A percentile compares a stretch with the other conserved stretches of the same genome.
Conservation (phyloP, 2,329 filamentous ascomycete genomes). For the Aspergillus pseudotamarii region DNA sequence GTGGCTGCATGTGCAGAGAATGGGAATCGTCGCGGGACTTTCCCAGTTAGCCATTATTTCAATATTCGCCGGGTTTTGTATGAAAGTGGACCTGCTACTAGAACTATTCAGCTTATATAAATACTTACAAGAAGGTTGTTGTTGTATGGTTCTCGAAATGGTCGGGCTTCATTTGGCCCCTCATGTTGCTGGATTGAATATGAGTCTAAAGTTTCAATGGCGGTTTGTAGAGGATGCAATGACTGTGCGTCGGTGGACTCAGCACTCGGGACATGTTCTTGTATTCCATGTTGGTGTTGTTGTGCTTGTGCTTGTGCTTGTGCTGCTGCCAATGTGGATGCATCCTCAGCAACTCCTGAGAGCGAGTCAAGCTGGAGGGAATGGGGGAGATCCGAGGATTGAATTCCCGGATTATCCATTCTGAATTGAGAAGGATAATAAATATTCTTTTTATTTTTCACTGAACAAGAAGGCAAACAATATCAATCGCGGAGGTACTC, state of each 20-base stretch:
- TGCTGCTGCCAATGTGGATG: constrained; percentile 21
- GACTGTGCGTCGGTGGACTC: constrained; percentile 26
- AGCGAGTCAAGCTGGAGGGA: constrained; percentile 25
- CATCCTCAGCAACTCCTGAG: constrained; percentile 27
- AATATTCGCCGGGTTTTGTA: not conserved
- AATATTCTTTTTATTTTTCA: not conserved
- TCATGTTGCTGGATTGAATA: constrained; percentile 16
- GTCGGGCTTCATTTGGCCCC: constrained; percentile 16
- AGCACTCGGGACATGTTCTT: constrained; percentile 24
- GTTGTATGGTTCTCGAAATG: constrained; percentile 21
- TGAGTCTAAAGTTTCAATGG: constrained; percentile 26
- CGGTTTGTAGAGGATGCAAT: constrained; percentile 30
- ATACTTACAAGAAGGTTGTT: constrained; percentile 16
- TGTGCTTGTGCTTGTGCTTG: constrained; percentile 2
- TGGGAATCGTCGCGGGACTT: constrained; percentile 16
- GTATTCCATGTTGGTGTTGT: constrained; percentile 13
- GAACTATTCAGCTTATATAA: not conserved
- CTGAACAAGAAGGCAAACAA: not conserved
- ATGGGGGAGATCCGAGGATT: constrained; percentile 23
- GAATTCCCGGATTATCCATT: constrained; percentile 31
- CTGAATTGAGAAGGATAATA: not conserved
- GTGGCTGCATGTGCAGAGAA: constrained; percentile 23
- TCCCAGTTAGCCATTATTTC: not conserved
- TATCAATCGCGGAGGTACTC: not conserved
- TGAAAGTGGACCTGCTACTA: not conserved